These are phyloP conservation scores for Daedaleopsis sinensis DNA, from an alignment of 768 basidiomycete species.

Conservation along the genomic window DNA sequence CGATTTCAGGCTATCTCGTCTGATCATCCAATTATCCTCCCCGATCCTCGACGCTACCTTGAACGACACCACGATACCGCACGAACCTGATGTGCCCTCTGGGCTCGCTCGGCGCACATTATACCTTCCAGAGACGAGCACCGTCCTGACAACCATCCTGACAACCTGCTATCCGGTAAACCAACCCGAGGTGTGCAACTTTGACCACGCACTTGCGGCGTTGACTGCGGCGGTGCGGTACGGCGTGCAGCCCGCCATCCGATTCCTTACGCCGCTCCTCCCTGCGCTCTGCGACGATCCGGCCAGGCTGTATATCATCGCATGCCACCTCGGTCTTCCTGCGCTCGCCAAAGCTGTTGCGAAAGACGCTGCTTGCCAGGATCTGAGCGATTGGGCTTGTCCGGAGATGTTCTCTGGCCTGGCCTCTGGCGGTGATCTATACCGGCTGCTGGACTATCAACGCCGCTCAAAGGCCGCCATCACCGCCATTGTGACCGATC, in stretches of 20 bases:
- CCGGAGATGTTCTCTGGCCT: neutral
- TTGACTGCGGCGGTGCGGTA: constrained; percentile 14
- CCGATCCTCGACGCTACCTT: constrained; percentile 32
- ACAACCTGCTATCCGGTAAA: constrained; percentile 25
- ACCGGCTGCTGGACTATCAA: constrained; percentile 9
- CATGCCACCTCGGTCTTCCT: neutral
- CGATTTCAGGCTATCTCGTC: constrained; percentile 38
- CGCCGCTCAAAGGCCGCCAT: constrained; percentile 1
- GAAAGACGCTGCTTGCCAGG: neutral
- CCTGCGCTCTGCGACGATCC: neutral
- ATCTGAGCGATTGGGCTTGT: neutral
- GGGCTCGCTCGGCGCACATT: neutral
- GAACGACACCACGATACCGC: neutral
- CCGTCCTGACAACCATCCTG: constrained; percentile 10
- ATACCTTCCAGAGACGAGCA: neutral
- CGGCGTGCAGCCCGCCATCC: constrained; percentile 10
- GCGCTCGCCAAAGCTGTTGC: constrained; percentile 3
- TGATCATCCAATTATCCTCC: constrained; percentile 38
- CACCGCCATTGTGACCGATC: neutral
- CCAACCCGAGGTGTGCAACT: constrained; percentile 9
- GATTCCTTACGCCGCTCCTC: neutral
- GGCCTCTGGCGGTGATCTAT: constrained; percentile 1
- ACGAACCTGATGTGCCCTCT: neutral
- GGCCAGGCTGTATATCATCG: constrained; percentile 5
- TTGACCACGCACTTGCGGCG: constrained; percentile 14